Conservation (phyloP, 2,329 filamentous ascomycete species). For the Neonectria hederae region DNA sequence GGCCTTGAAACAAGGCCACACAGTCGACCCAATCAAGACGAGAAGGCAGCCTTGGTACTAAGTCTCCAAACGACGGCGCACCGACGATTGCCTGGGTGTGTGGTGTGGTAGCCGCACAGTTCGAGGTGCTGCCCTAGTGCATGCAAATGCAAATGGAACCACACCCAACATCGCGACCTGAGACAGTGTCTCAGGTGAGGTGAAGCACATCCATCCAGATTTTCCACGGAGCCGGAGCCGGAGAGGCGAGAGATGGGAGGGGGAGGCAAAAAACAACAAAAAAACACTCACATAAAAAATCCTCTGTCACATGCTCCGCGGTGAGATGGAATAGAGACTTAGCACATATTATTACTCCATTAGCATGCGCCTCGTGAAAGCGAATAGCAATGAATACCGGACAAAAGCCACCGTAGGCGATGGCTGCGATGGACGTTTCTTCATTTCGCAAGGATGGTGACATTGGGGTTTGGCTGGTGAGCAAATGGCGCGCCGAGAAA, state of each 20-base stretch:
- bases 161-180: slow-evolving; percentile 44
- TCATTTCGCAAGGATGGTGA: slow-evolving; percentile 32
- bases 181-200: slow-evolving; percentile 50
- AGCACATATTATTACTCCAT: slow-evolving; percentile 4
- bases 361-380: neutral
- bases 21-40: slow-evolving; percentile 23
- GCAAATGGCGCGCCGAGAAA: slow-evolving; percentile 16
- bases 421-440: slow-evolving; percentile 25
- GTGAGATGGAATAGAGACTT: slow-evolving; percentile 2
- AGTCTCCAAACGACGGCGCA: slow-evolving; percentile 36
- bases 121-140: slow-evolving; percentile 30
- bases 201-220: slow-evolving; percentile 31
- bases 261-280: neutral
- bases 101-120: slow-evolving; percentile 12
- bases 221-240: slow-evolving; percentile 17
- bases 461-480: slow-evolving; percentile 23
- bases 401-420: slow-evolving; percentile 30
- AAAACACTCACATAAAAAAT: too few relatives aligned
- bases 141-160: slow-evolving; percentile 31
- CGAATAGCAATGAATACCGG: slow-evolving; percentile 27
- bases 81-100: slow-evolving; percentile 16
- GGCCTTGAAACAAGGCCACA: slow-evolving; percentile 25
- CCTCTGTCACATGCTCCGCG: neutral
- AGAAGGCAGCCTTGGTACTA: neutral
- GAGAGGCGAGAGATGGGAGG: slow-evolving; percentile 18